Evolutionary conservation across 2,329 filamentous ascomycete species (phyloP).

Genomic region (Cordyceps tenuipes): DNA sequence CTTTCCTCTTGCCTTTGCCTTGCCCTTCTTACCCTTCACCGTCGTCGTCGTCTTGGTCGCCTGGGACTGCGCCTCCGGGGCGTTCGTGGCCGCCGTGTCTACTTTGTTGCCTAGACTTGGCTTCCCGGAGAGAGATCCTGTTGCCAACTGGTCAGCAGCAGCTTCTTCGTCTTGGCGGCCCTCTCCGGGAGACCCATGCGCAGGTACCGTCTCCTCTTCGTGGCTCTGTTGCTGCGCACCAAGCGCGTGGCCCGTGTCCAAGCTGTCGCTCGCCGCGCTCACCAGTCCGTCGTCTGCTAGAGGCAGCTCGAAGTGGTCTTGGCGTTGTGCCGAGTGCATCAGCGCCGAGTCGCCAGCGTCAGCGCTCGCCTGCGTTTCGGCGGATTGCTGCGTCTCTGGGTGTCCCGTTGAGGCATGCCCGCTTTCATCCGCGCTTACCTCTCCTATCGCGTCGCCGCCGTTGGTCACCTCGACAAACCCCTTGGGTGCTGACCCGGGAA

Average conservation of each 20-base stretch:
- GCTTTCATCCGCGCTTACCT: slow-evolving; percentile 17
- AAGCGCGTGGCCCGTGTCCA: slow-evolving; percentile 13
- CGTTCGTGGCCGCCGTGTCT: neutral
- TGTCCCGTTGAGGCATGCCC: slow-evolving; percentile 18
- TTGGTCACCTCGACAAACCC: slow-evolving; percentile 19
- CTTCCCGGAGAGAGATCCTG: slow-evolving; percentile 7
- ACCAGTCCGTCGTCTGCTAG: slow-evolving; percentile 17
- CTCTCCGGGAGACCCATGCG: slow-evolving; percentile 3
- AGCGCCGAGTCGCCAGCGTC: slow-evolving; percentile 17
- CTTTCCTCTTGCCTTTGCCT: neutral
- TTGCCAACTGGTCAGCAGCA: slow-evolving; percentile 16
- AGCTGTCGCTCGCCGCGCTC: slow-evolving; percentile 18
- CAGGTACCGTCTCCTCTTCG: neutral
- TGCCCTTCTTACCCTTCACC: neutral
- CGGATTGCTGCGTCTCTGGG: slow-evolving; percentile 23
- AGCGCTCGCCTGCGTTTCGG: slow-evolving; percentile 15
- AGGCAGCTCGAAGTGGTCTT: slow-evolving; percentile 16
- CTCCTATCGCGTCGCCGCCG: slow-evolving; percentile 8
- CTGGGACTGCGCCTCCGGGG: neutral
- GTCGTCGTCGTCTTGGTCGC: neutral
- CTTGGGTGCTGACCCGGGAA: slow-evolving; percentile 32
- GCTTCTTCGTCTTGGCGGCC: slow-evolving; percentile 1
- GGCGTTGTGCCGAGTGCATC: slow-evolving; percentile 23
- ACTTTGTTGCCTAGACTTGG: neutral
- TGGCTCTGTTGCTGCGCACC: neutral